These are phyloP conservation scores for Ophiobolus disseminans DNA, from an alignment of 2,329 filamentous ascomycete species.

Conservation along the genomic window DNA sequence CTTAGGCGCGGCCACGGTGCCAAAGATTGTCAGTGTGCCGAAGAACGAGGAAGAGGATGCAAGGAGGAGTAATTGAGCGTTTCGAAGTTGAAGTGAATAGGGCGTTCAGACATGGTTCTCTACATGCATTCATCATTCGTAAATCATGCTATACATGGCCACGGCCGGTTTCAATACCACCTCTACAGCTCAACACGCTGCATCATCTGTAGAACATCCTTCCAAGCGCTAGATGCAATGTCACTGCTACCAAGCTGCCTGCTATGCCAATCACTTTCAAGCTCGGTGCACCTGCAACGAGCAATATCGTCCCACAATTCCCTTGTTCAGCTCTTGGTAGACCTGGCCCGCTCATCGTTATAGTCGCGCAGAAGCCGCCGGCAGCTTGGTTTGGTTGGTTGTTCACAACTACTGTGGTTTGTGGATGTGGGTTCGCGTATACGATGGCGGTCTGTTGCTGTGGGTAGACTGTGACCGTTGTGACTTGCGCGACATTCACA, in stretches of 20 bases:
- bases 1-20: slow-evolving; percentile 60
- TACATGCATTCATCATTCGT: slow-evolving; percentile 31
- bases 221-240: slow-evolving; percentile 35
- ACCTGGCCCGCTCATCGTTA: slow-evolving; percentile 45
- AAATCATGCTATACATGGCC: slow-evolving; percentile 14
- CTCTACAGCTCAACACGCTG: neutral
- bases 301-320: slow-evolving; percentile 47
- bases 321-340: slow-evolving; percentile 43
- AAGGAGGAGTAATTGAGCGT: slow-evolving; percentile 53
- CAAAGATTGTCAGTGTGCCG: slow-evolving; percentile 59
- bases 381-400: slow-evolving; percentile 29
- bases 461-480: slow-evolving; percentile 45
- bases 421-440: slow-evolving; percentile 31
- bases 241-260: slow-evolving; percentile 18
- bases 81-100: slow-evolving; percentile 9
- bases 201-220: slow-evolving; percentile 35
- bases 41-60: slow-evolving; percentile 62
- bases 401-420: slow-evolving; percentile 32
- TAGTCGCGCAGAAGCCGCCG: slow-evolving; percentile 46
- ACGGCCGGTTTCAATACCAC: neutral
- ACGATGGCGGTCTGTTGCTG: slow-evolving; percentile 38
- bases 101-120: slow-evolving; percentile 12
- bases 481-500: slow-evolving; percentile 42
- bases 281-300: slow-evolving; percentile 37
- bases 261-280: slow-evolving; percentile 27